Conservation (phyloP, 306 rosid species). For the Trifolium subterraneum region DNA sequence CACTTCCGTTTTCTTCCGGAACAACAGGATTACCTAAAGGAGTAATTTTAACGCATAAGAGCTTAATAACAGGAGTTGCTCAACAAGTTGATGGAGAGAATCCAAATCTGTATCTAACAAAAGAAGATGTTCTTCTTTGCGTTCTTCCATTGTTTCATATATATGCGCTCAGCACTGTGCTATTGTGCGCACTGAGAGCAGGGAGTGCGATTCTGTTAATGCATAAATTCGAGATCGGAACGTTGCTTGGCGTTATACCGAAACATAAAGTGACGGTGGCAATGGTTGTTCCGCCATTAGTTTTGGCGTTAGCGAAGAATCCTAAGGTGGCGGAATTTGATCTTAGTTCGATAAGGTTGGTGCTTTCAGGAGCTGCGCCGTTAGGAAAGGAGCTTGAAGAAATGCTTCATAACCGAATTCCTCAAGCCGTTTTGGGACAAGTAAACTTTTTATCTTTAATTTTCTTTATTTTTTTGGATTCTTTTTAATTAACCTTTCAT, state of each 20-base stretch:
- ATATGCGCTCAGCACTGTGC: constrained; percentile 68
- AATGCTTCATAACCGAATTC: constrained; percentile 62
- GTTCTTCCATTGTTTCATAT: constrained; percentile 91
- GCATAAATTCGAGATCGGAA: constrained; percentile 78
- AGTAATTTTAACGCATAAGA: constrained; percentile 78
- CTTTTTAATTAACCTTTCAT: background rate
- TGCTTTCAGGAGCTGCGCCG: constrained; percentile 88
- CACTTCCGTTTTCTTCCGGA: constrained; percentile 89
- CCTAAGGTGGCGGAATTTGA: constrained; percentile 69
- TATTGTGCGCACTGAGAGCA: constrained; percentile 63
- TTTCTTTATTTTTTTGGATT: background rate
- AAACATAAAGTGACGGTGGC: constrained; percentile 67
- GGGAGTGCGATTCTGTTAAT: constrained; percentile 72
- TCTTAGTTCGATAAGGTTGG: constrained; percentile 66
- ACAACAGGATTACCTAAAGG: constrained; percentile 91
- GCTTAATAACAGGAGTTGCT: constrained; percentile 69
- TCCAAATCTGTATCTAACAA: constrained; percentile 62
- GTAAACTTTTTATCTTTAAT: constrained; percentile 35
- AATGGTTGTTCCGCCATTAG: constrained; percentile 88
- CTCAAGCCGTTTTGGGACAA: constrained; percentile 83
- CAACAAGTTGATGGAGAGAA: constrained; percentile 94
- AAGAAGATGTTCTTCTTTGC: constrained; percentile 72
- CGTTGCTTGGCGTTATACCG: constrained; percentile 60
- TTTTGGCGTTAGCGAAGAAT: constrained; percentile 77
- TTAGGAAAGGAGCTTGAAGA: constrained; percentile 84